Evolutionary conservation across 352 stramenopile genomes (phyloP), one percentile per base, ranked within the genome.

Genomic region (Phytophthora macrochlamydospora): DNA sequence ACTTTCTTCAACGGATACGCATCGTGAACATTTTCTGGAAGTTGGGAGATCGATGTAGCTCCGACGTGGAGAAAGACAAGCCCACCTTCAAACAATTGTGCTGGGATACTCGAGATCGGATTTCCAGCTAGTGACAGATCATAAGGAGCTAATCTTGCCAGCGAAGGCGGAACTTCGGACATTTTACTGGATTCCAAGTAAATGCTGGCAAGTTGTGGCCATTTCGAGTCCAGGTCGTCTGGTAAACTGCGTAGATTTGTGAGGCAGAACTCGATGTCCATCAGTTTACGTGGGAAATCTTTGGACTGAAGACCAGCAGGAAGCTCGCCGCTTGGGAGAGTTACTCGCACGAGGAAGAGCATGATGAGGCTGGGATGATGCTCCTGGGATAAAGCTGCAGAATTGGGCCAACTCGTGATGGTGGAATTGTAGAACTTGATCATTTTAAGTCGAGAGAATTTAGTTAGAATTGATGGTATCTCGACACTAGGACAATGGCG

Each of bases 391-490:
- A 85, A 35, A 7, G 69, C 71, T 3, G 75, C 74, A 18, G 57
- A 65, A 6, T 59, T 42, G 0, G 50, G 42, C 71, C 75, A 84
- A 5, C 37, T 51, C 0, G n/a, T 30, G 7, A 88, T 66, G 6
- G 72, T 83, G 3, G 74, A 74, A 45, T 84, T 85, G 59, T 79
- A 84, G 24, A 82, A 58, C 46, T 83, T 81, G 1, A 84, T 31
- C 1, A 69, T 53, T 18, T 80, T 51, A 2, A 87, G 55, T 2
- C 51, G 45, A 1, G 52, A 69, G 55, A 89, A 85, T 2, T 56
- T 9, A 2, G 72, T 49, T 1, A 89, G 18, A 1, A 51, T 46
- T 0, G 51, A 29, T 1, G 67, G 53, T 9, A 87, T 63, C 33
- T 87, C 73, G 2, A 89, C 37, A 3, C 32, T 40, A 0, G 61